phyloP scores from a whole-genome alignment of 257 asterid genomes.

The Solanum ossicruentum region DNA sequence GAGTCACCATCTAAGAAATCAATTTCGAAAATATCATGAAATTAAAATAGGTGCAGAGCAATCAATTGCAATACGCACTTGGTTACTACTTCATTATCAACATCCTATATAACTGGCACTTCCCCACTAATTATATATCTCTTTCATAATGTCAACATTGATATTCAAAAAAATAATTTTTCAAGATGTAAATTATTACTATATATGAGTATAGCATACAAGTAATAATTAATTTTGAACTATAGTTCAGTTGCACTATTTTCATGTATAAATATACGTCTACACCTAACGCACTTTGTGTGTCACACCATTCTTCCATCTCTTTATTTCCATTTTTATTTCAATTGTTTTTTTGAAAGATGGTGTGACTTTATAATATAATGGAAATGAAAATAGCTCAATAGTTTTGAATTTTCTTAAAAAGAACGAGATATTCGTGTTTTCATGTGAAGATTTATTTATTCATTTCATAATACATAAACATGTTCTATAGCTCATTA shows the following conservation, averaged over 20 bases:
- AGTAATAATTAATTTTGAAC: background rate
- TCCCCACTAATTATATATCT: background rate
- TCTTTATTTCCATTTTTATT: background rate
- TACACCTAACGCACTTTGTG: background rate
- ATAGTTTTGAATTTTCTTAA: background rate
- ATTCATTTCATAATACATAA: too few relatives aligned
- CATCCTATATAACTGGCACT: background rate
- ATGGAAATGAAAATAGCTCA: background rate
- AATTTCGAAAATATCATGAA: background rate
- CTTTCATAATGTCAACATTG: background rate
- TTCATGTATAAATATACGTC: background rate
- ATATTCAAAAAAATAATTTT: background rate
- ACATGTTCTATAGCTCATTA: too few relatives aligned
- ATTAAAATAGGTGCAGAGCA: background rate
- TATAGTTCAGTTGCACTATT: background rate
- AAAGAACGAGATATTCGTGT: background rate
- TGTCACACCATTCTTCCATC: background rate
- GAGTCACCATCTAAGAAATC: background rate
- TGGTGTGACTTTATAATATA: background rate
- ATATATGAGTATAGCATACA: slow-evolving; percentile 2
- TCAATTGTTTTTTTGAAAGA: background rate
- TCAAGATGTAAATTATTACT: slow-evolving; percentile 1
- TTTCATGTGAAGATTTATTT: background rate
- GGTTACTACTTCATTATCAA: background rate
- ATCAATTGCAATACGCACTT: background rate